These are phyloP conservation scores for Penicillium longicatenatum DNA, from an alignment of 495 filamentous ascomycete genomes.

Conservation along the genomic window DNA sequence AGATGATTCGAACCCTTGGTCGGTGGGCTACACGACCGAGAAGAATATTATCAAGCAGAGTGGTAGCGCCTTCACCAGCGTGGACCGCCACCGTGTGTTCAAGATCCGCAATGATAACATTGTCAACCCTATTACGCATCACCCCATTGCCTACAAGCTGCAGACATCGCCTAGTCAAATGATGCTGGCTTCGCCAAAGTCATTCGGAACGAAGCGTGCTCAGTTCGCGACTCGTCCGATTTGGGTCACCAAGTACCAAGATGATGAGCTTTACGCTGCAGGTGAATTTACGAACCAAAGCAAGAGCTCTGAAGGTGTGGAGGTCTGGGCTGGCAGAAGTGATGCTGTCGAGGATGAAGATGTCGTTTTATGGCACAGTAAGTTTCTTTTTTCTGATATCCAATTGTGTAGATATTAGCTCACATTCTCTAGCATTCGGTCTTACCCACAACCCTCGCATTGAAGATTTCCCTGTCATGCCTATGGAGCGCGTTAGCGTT, in stretches of 20 bases:
- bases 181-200: slow-evolving; percentile 69
- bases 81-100: slow-evolving; percentile 68
- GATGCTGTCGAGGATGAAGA: slow-evolving; percentile 52
- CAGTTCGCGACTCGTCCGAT: slow-evolving; percentile 82
- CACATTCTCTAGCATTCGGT: slow-evolving; percentile 50
- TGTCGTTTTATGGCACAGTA: slow-evolving; percentile 48
- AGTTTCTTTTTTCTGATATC: slow-evolving; percentile 7
- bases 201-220: slow-evolving; percentile 71
- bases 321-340: slow-evolving; percentile 46
- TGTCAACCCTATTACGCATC: slow-evolving; percentile 71
- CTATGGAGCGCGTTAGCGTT: slow-evolving; percentile 45
- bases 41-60: slow-evolving; percentile 63
- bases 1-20: slow-evolving; percentile 70
- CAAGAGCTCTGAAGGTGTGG: slow-evolving; percentile 53
- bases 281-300: slow-evolving; percentile 90
- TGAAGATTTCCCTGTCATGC: slow-evolving; percentile 73
- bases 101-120: slow-evolving; percentile 76
- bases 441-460: slow-evolving; percentile 61
- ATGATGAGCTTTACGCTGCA: slow-evolving; percentile 79
- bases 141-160: slow-evolving; percentile 81
- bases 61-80: slow-evolving; percentile 64
- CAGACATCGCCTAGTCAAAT: slow-evolving; percentile 72
- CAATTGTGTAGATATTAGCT: background rate
- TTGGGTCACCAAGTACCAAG: slow-evolving; percentile 78
- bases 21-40: slow-evolving; percentile 69